Evolutionary conservation across 2,329 filamentous ascomycete species (phyloP), one percentile per base, ranked within the genome.

Genomic region (Diaporthe aspalathi): DNA sequence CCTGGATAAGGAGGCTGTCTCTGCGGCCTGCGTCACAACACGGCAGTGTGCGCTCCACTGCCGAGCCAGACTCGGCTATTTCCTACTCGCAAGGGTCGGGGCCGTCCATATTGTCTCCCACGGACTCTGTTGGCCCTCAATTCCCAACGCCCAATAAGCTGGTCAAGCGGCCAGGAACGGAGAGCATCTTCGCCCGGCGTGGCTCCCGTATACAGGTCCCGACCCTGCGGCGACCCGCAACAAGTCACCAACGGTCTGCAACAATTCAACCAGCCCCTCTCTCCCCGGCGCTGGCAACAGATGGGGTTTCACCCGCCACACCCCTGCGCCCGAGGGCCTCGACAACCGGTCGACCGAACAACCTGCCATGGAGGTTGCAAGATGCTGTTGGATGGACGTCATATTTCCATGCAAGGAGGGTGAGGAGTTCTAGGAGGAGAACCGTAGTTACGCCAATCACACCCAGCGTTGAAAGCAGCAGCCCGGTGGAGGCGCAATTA

Each of bases 181-280:
- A 73, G 24, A 73, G 69, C 66, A 53, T 73, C 53, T 74, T 83
- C 40, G 78, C 82, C 38, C 83, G 84, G 71, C 85, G 84, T 71
- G 84, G 86, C 73, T 85, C 90, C 40, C 89, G 83, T 74, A 87
- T 90, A 60, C 89, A 92, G 76, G 84, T 92, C 73, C 87, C 90
- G 2, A 90, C 88, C 27, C 86, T 95, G 72, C 89, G 91, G 71
- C 86, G 93, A 76, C 93, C 93, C 67, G 92, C 92, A 56, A 95
- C 93, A 22, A 94, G 93, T 79, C 92, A 94, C 77, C 92, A 95
- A 79, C 87, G 93, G 76, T 92, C 91, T 56, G 90, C 89, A 43
- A 93, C 91, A 1, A 82, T 94, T 35, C 89, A 93, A 75, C 87
- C 90, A 73, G 79, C 83, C 72, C 72, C 49, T 57, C 69, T 43